Base-by-base conservation (phyloP, 2,329 filamentous ascomycete species). In the Ceratocystiopsis sp. region DNA sequence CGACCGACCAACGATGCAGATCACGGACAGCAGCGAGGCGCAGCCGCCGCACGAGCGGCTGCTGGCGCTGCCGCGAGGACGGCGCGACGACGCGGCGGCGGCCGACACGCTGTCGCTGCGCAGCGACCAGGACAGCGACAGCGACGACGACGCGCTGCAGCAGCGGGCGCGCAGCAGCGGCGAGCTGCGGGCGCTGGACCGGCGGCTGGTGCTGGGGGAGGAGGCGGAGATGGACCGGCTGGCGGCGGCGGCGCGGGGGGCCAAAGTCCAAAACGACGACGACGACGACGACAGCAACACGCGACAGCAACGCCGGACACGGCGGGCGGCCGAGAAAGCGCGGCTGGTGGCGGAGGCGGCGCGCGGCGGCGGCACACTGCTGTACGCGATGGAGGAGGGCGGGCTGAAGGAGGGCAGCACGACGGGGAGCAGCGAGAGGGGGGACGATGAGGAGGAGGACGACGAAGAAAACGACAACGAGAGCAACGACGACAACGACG, bases 331-430 rank as follows among this genome's bases (percentile, higher is more conserved):
- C 52, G 75, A 73, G 59, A 67, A 62, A 61, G 67, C 69, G 48
- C 65, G 61, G 49, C 57, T 72, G 55, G 59, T 68, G 51, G 63
- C 66, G 44, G 63, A 71, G 42, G 73, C 73, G 4, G 64, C 64
- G 21, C 59, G 75, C 47, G 77, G 77, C 44, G 75, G 84, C 50
- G 78, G 80, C 35, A 74, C 78, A 58, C 65, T 93, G 54, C 84
- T 93, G 78, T 87, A 84, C 58, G 83, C 91, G 61, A 84, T 89
- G 80, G 87, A 95, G 59, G 80, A 86, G 56, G 84, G 85, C 1
- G 73, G 69, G 3, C 71, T 81, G 54, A 75, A 70, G 47, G 76
- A 80, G 40, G 78, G 79, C 43, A 82, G 72, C 55, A 67, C 65
- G 7, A 77, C 74, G 0, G 74, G 73, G 34, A 68, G 72, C 0